Evolutionary conservation across 331 rosid genomes (phyloP).

Genomic region (Spiraea crenata): DNA sequence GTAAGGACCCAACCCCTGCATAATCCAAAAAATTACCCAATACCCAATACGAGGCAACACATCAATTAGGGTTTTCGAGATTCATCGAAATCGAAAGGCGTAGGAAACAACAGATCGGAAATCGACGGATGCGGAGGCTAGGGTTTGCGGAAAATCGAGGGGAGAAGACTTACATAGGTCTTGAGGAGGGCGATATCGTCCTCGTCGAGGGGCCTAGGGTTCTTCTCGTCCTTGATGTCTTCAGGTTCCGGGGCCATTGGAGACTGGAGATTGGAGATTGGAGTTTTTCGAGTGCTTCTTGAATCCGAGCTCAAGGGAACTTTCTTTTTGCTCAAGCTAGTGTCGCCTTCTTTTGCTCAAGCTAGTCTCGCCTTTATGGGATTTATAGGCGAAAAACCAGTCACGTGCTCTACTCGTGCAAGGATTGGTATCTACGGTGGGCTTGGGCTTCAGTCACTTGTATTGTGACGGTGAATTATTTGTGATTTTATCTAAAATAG

Average conservation of each 20-base stretch:
- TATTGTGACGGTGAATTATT: too few relatives aligned
- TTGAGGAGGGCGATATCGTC: slow-evolving; percentile 97
- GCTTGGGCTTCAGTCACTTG: too few relatives aligned
- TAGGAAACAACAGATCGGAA: not conserved
- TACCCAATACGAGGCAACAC: not conserved
- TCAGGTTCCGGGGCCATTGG: slow-evolving; percentile 80
- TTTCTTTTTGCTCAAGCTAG: not conserved
- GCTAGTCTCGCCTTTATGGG: not conserved
- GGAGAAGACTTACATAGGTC: slow-evolving; percentile 58
- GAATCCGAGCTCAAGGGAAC: too few relatives aligned
- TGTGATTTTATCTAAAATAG: too few relatives aligned
- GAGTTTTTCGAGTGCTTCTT: too few relatives aligned
- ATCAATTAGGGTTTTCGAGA: not conserved
- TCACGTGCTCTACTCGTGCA: too few relatives aligned
- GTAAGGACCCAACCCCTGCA: slow-evolving; percentile 96
- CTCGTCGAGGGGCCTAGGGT: slow-evolving; percentile 92
- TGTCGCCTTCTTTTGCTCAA: not conserved
- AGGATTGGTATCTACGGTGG: too few relatives aligned
- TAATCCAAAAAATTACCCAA: not conserved
- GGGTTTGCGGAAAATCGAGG: slow-evolving; percentile 32
- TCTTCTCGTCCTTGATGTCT: slow-evolving; percentile 96
- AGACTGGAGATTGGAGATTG: not conserved
- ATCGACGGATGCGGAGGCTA: slow-evolving; percentile 13
- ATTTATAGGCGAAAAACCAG: too few relatives aligned
- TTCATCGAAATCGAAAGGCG: not conserved